A percentile compares a stretch with the other conserved stretches of the same genome.
Evolutionary conservation across 2,329 filamentous ascomycete species (phyloP).

Genomic region (Bipolaris victoriae): DNA sequence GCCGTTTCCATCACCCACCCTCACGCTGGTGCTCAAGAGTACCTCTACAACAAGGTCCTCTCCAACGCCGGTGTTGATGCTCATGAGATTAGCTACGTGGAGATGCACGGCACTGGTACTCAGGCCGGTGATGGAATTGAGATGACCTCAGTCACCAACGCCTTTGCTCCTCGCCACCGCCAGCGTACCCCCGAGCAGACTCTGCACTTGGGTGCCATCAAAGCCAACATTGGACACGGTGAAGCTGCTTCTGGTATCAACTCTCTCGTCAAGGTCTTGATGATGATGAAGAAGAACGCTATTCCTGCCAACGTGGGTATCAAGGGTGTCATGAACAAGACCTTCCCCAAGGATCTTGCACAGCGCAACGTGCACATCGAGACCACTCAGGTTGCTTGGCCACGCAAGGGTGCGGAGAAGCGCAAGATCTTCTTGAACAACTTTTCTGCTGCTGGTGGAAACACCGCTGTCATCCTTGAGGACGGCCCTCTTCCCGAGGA

Average conservation of each 20-base stretch:
- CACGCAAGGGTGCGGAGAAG: slow-evolving; percentile 56
- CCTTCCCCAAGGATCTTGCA: slow-evolving; percentile 59
- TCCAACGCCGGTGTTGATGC: slow-evolving; percentile 76
- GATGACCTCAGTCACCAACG: slow-evolving; percentile 75
- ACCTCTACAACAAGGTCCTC: slow-evolving; percentile 72
- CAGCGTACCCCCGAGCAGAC: slow-evolving; percentile 58
- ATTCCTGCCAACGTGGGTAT: slow-evolving; percentile 63
- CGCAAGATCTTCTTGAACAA: slow-evolving; percentile 61
- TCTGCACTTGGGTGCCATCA: slow-evolving; percentile 61
- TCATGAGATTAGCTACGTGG: slow-evolving; percentile 79
- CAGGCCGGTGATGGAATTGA: slow-evolving; percentile 84
- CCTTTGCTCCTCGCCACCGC: slow-evolving; percentile 63
- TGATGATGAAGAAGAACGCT: slow-evolving; percentile 61
- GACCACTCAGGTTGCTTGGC: slow-evolving; percentile 53
- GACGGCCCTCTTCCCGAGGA: slow-evolving; percentile 55
- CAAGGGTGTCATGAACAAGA: slow-evolving; percentile 62
- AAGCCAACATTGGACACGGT: slow-evolving; percentile 62
- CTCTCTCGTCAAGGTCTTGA: slow-evolving; percentile 59
- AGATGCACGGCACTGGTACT: slow-evolving; percentile 90
- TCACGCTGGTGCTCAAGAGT: slow-evolving; percentile 76
- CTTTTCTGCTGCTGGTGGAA: slow-evolving; percentile 61
- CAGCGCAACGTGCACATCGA: slow-evolving; percentile 62
- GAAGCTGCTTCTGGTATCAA: slow-evolving; percentile 63
- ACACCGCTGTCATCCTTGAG: slow-evolving; percentile 60
- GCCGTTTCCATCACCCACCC: slow-evolving; percentile 85